Conservation (phyloP, 345 rosid species). For the Linum trigynum region DNA sequence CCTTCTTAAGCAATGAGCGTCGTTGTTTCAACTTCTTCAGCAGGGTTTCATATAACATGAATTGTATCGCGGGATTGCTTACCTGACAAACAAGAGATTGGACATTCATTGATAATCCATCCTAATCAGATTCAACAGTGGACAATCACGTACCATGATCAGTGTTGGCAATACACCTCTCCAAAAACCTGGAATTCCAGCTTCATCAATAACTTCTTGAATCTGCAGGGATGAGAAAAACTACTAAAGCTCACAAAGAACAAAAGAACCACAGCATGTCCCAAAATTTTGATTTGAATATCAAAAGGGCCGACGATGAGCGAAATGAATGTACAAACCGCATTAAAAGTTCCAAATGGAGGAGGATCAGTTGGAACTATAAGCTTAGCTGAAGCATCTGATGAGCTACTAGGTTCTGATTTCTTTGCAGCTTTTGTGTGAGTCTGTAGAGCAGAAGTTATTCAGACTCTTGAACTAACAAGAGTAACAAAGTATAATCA, state of each 20-base stretch:
- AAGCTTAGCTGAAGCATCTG: constrained; percentile 36
- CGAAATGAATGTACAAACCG: constrained; percentile 36
- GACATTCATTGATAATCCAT: constrained; percentile 25
- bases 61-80: constrained; percentile 94
- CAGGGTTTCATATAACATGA: constrained; percentile 94
- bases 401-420: constrained; percentile 15
- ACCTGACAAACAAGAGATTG: constrained; percentile 40
- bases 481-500: constrained; percentile 1
- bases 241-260: neutral
- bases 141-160: constrained; percentile 67
- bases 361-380: constrained; percentile 44
- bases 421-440: constrained; percentile 51
- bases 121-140: constrained; percentile 18
- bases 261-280: neutral
- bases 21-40: constrained; percentile 67
- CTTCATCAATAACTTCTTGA: constrained; percentile 78
- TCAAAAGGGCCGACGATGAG: neutral
- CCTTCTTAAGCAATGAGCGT: constrained; percentile 35
- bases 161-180: constrained; percentile 87
- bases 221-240: constrained; percentile 35
- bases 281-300: constrained; percentile 1
- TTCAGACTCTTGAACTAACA: constrained; percentile 8
- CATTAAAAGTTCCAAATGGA: constrained; percentile 60
- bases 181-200: constrained; percentile 89
- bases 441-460: constrained; percentile 53